Base-by-base conservation (phyloP, 495 filamentous ascomycete genomes). In the Trichoderma erinaceum region DNA sequence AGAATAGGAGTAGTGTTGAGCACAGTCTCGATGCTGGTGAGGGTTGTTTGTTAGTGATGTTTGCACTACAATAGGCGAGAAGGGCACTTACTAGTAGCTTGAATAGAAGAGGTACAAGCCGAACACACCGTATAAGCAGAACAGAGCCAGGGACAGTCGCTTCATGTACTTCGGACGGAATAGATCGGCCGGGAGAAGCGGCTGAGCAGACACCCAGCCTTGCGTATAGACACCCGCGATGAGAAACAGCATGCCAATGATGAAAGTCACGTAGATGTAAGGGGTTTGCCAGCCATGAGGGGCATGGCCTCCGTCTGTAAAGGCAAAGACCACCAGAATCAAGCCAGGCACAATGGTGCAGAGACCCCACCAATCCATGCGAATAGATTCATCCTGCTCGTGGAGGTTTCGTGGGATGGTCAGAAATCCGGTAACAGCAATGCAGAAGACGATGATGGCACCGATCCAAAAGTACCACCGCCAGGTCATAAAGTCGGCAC, bases 91-190 rank as follows among this genome's bases (percentile, higher is more conserved):
- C 88, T 96, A 93, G 65, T 92, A 83, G 21, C 88, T 91, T 0
- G 86, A 83, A 70, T 95, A 96, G 29, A 96, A 86, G 13, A 95
- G 75, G 65, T 87, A 95, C 41, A 94, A 84, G 0, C 90, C 90
- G 64, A 95, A 82, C 12, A 85, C 84, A 1, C 92, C 92, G 69
- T 93, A 95, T 2, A 87, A 81, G 73, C 90, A 87, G 70, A 96
- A 88, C 63, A 95, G 77, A 3, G 87, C 86, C 8, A 88, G 69
- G 3, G 84, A 80, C 27, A 97, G 73, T 0, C 91, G 83, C 13
- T 81, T 85, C 84, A 96, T 91, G 70, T 87, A 87, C 71, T 88
- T 88, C 4, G 92, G 85, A 44, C 79, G 75, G 78, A 95, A 96
- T 21, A 96, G 76, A 67, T 91, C 89, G 3, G 83, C 81, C 0